phyloP scores from a whole-genome alignment of 345 rosid genomes.

The Aquilaria yunnanensis region DNA sequence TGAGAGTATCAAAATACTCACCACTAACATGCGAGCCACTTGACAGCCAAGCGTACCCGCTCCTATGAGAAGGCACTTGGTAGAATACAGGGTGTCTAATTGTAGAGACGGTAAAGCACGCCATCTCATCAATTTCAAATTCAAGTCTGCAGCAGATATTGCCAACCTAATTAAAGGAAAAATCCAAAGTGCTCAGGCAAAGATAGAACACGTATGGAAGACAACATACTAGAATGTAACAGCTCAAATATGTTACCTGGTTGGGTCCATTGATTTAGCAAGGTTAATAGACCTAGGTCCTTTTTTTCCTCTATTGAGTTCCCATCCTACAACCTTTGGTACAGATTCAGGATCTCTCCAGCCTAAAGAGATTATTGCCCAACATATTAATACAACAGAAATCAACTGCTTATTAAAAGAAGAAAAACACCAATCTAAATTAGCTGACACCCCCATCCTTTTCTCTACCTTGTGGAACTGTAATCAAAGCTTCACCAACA shows the following conservation, averaged over 20 bases:
- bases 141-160: constrained; percentile 85
- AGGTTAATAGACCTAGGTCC: constrained; percentile 65
- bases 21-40: constrained; percentile 96
- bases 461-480: constrained; percentile 58
- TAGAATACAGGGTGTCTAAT: constrained; percentile 55
- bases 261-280: constrained; percentile 92
- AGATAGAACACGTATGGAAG: constrained; percentile 3
- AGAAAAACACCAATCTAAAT: constrained; percentile 10
- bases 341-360: constrained; percentile 38
- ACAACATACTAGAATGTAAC: constrained; percentile 7
- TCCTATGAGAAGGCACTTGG: constrained; percentile 94
- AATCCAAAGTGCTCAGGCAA: constrained; percentile 11
- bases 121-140: constrained; percentile 96
- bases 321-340: constrained; percentile 92
- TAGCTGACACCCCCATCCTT: constrained; percentile 29
- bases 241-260: constrained; percentile 34
- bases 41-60: constrained; percentile 98
- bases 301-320: constrained; percentile 57
- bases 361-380: constrained; percentile 22
- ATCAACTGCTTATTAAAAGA: not conserved
- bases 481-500: constrained; percentile 65
- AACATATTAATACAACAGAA: constrained; percentile 7
- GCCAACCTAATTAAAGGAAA: constrained; percentile 51
- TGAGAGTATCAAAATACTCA: constrained; percentile 21
- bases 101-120: constrained; percentile 88